Conservation (phyloP, 2,329 filamentous ascomycete species). For the Pseudogymnoascus sp. region DNA sequence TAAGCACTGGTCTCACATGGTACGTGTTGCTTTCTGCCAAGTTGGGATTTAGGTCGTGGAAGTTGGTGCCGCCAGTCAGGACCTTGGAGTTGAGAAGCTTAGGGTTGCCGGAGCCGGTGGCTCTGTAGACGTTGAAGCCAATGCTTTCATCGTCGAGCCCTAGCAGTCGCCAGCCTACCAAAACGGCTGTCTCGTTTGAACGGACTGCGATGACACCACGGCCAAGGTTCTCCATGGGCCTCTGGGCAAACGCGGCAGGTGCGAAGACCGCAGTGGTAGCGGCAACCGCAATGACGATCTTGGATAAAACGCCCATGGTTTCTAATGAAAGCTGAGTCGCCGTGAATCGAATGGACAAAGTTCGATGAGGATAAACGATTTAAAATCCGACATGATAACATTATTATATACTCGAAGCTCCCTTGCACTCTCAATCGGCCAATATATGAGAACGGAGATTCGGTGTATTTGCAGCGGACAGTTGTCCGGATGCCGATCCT, state of each 20-base stretch:
- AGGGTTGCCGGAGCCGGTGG: not conserved
- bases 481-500: not conserved
- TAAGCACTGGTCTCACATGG: not conserved
- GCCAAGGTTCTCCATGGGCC: not conserved
- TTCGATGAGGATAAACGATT: not conserved
- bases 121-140: slow-evolving; percentile 4
- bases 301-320: not conserved
- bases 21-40: not conserved
- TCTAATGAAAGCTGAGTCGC: not conserved
- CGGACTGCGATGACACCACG: not conserved
- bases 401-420: not conserved
- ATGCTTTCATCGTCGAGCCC: not conserved
- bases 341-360: not conserved
- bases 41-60: not conserved
- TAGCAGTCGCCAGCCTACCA: not conserved
- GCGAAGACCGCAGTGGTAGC: not conserved
- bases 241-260: not conserved
- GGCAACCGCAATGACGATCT: not conserved
- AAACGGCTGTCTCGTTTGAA: not conserved
- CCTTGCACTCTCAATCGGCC: not conserved
- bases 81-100: not conserved
- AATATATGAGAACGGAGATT: not conserved
- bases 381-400: not conserved
- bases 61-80: not conserved
- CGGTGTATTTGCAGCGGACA: not conserved